Conservation (phyloP, 169 alveolate genomes). For the Cyclospora cayetanensis region DNA sequence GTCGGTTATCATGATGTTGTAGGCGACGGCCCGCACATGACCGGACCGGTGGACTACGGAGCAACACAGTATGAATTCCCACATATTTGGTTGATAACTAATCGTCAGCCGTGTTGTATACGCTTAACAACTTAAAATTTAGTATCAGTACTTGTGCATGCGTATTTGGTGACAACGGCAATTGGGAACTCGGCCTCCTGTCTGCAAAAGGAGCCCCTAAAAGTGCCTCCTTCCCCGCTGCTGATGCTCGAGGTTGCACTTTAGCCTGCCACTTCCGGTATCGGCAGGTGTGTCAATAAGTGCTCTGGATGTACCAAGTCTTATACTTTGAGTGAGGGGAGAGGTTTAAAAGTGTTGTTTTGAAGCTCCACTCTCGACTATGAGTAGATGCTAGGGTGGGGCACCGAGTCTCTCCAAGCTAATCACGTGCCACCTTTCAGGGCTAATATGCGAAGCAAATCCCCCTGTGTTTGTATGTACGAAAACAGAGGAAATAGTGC, state of each 20-base stretch:
- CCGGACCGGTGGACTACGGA: conserved; percentile 54
- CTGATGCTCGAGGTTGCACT: background rate
- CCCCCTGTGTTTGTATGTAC: conserved; percentile 24
- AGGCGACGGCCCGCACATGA: background rate
- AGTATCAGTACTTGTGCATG: too few relatives aligned
- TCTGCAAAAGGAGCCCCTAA: background rate
- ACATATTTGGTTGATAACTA: background rate
- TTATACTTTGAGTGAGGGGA: conserved; percentile 25
- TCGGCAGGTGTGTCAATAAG: background rate
- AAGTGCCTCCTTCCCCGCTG: background rate
- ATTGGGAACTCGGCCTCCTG: conserved; percentile 25
- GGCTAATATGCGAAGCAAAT: background rate
- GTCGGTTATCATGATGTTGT: background rate
- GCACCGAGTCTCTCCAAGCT: conserved; percentile 12
- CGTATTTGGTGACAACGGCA: too few relatives aligned
- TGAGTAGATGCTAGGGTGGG: too few relatives aligned
- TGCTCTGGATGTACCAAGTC: background rate
- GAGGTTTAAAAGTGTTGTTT: conserved; percentile 17
- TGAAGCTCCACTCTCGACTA: too few relatives aligned
- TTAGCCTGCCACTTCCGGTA: background rate
- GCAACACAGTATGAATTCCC: background rate
- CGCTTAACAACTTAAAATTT: too few relatives aligned
- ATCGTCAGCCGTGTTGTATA: too few relatives aligned
- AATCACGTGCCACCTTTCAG: background rate
- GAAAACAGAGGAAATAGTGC: conserved; percentile 47